Evolutionary conservation across 2,329 filamentous ascomycete species (phyloP).

Genomic region (Colletotrichum falcatum): DNA sequence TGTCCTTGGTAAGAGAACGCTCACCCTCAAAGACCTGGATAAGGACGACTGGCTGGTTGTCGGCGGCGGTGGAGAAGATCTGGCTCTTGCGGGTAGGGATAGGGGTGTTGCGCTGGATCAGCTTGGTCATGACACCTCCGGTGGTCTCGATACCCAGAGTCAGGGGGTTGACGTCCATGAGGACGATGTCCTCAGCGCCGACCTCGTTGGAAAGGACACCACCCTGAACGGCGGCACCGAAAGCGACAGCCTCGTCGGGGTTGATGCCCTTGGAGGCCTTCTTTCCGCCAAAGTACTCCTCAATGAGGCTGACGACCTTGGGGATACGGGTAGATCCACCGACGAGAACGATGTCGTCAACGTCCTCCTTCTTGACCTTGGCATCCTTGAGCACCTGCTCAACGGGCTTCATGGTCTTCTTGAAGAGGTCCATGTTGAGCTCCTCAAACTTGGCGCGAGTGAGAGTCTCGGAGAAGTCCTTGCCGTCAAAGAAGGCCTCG

Average conservation of each 20-base stretch:
- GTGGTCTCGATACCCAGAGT: slow-evolving; percentile 99
- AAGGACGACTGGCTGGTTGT: slow-evolving; percentile 83
- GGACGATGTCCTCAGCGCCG: slow-evolving; percentile 93
- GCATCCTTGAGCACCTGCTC: slow-evolving; percentile 97
- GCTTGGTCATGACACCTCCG: no score
- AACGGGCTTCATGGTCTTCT: slow-evolving; percentile 93
- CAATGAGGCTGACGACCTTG: no score
- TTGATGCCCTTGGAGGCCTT: slow-evolving; percentile 99
- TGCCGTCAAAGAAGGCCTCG: slow-evolving; percentile 96
- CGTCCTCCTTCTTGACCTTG: slow-evolving; percentile 85
- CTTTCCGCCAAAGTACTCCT: slow-evolving; percentile 99
- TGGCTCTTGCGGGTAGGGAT: no score
- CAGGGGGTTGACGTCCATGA: slow-evolving; percentile 95
- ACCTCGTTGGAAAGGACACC: slow-evolving; percentile 99
- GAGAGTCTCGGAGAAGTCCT: slow-evolving; percentile 98
- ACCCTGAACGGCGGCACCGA: slow-evolving; percentile 98
- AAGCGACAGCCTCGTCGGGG: slow-evolving; percentile 98
- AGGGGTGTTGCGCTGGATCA: no score
- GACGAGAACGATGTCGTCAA: slow-evolving; percentile 99
- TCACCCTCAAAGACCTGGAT: slow-evolving; percentile 98
- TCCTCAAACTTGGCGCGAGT: slow-evolving; percentile 99
- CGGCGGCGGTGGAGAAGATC: slow-evolving; percentile 89
- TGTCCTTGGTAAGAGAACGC: slow-evolving; percentile 96
- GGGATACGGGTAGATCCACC: slow-evolving; percentile 99
- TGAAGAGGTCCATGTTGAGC: slow-evolving; percentile 95